Evolutionary conservation across 306 rosid species (phyloP), one percentile per base, ranked within the genome.

Genomic region (Trifolium repens): DNA sequence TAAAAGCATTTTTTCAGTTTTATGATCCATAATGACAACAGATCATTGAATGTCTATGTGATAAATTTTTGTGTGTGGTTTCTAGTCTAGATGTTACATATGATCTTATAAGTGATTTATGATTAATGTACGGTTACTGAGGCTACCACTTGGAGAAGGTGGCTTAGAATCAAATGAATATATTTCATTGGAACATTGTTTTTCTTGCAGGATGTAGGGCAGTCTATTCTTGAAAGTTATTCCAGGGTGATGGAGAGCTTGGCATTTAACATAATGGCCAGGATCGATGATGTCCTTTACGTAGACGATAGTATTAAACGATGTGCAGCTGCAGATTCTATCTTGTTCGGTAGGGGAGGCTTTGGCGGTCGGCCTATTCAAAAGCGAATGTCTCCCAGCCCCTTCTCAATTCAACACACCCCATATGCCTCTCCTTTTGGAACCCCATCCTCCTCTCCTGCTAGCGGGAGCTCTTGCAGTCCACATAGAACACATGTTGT

Each of bases 191-290:
- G 9, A 55, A 46, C 50, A 58, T 71, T 66, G 58, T 76, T 67
- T 71, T 82, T 26, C 63, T 74, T 83, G 88, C 92, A 94, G 98
- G 98, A 94, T 71, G 97, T 94, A 16, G 98, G 97, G 74, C 97
- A 94, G 77, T 88, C 98, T 35, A 94, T 94, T 82, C 97, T 94
- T 6, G 98, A 94, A 84, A 94, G 98, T 82, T 94, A 94, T 87
- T 94, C 98, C 4, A 90, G 98, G 86, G 98, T 94, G 70, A 91
- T 79, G 87, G 98, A 94, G 88, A 94, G 98, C 82, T 85, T 94
- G 79, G 98, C 98, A 7, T 94, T 94, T 32, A 94, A 94, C 89
- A 88, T 94, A 67, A 91, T 88, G 93, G 97, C 98, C 46, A 85
- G 98, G 76, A 91, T 94, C 2, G 98, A 94, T 73, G 98, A 94